phyloP scores from a whole-genome alignment of 768 basidiomycete species.

The Lentinula detonsa region DNA sequence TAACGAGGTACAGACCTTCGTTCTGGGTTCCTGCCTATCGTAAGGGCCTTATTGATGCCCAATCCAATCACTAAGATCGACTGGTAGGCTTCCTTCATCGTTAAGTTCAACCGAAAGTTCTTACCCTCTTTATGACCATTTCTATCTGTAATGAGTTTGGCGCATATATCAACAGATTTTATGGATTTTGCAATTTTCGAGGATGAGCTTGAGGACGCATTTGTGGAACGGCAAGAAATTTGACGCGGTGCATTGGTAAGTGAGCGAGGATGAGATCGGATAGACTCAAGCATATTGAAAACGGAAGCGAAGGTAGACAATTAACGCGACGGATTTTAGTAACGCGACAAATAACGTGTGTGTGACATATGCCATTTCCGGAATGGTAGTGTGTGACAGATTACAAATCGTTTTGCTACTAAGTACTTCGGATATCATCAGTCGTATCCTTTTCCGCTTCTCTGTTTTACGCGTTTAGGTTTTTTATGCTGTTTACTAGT shows the following conservation, averaged over 20 bases:
- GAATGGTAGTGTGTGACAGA: too few species aligned
- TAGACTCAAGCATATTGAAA: neutral
- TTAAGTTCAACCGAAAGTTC: neutral
- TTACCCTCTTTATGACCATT: constrained; percentile 65
- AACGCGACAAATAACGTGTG: too few species aligned
- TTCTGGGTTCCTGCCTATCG: constrained; percentile 67
- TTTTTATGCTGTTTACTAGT: constrained; percentile 80
- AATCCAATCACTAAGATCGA: constrained; percentile 46
- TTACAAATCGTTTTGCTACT: too few species aligned
- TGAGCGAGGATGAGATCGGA: neutral
- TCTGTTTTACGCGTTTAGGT: constrained; percentile 74
- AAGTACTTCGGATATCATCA: constrained; percentile 10
- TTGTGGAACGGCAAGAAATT: neutral
- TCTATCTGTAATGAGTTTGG: constrained; percentile 59
- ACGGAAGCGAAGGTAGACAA: neutral
- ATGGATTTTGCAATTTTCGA: neutral
- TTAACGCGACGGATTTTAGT: neutral
- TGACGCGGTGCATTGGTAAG: neutral
- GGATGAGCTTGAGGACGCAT: neutral
- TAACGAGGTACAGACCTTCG: constrained; percentile 40
- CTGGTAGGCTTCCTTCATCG: neutral
- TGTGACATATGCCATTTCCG: too few species aligned
- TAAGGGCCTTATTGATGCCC: constrained; percentile 55
- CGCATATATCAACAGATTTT: constrained; percentile 48
- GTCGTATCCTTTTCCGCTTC: constrained; percentile 93